A percentile compares a stretch with the other conserved stretches of the same genome.
Conservation (phyloP, 1,284 basidiomycete genomes). For the Ganoderma resinaceum region DNA sequence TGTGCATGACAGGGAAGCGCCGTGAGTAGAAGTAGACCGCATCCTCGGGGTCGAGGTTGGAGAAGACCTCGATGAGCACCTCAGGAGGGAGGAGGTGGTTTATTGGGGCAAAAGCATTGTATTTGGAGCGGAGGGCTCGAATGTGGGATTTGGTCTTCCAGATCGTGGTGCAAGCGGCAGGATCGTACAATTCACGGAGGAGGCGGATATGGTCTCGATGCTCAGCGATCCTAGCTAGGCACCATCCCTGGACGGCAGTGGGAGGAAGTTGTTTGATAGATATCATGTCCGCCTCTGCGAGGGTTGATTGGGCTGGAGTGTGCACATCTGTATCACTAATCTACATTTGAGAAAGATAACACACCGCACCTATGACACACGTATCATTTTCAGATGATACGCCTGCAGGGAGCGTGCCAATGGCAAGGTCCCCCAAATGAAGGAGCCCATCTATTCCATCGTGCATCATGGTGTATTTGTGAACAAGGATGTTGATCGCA, state of each 20-base stretch:
- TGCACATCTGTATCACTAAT: neutral
- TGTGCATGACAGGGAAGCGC: neutral
- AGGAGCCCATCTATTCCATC: neutral
- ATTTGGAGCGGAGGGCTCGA: conserved; percentile 2
- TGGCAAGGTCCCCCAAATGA: neutral
- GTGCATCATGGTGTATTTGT: neutral
- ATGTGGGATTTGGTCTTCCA: neutral
- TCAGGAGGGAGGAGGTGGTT: conserved; percentile 5
- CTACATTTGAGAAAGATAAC: neutral
- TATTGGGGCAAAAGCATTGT: neutral
- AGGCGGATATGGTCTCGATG: neutral
- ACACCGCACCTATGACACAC: neutral
- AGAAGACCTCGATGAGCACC: conserved; percentile 10
- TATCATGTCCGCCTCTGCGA: neutral
- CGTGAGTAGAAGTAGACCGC: neutral
- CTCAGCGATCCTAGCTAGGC: neutral
- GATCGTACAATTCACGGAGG: neutral
- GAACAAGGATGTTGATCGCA: conserved; percentile 44
- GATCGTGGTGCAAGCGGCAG: neutral
- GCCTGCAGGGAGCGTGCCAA: neutral
- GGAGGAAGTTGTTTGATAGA: neutral
- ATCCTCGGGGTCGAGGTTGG: neutral
- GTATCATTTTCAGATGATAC: neutral
- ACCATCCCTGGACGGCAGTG: neutral
- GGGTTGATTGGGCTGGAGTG: neutral